phyloP scores from a whole-genome alignment of 176 grass and related monocot genomes.

The Lolium multiflorum region DNA sequence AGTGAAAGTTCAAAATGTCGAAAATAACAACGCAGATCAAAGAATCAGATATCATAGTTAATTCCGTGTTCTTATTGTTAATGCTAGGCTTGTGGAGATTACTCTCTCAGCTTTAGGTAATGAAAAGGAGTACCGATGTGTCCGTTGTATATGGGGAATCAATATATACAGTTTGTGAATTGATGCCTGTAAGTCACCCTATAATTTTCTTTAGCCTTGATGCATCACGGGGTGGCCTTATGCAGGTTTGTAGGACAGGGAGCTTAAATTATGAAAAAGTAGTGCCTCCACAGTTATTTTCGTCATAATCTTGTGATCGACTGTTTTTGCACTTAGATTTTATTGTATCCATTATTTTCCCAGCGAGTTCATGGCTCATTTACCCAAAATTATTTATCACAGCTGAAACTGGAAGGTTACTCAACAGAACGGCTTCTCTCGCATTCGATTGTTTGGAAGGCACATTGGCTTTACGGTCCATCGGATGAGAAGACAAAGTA shows the following conservation, averaged over 20 bases:
- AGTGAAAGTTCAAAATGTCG: not conserved
- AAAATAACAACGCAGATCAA: not conserved
- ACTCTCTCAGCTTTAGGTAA: not conserved
- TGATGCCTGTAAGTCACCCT: not conserved
- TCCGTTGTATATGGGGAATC: not conserved
- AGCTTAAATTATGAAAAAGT: not conserved
- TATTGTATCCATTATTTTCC: not conserved
- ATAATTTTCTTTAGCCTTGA: too few relatives aligned
- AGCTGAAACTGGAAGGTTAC: conserved; percentile 73
- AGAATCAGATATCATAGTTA: not conserved
- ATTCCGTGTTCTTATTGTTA: not conserved
- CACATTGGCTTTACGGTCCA: conserved; percentile 60
- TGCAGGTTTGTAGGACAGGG: not conserved
- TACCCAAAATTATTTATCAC: not conserved
- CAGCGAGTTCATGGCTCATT: not conserved
- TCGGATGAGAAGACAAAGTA: conserved; percentile 64
- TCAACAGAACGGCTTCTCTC: conserved; percentile 79
- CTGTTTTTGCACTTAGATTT: not conserved
- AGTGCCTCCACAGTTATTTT: not conserved
- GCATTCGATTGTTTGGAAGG: conserved; percentile 80
- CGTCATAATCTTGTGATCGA: not conserved
- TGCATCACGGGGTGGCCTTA: not conserved
- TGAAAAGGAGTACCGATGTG: not conserved
- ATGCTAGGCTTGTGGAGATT: not conserved
- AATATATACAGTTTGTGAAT: not conserved